Evolutionary conservation across 176 grass and related monocot genomes (phyloP), one percentile per base, ranked within the genome.

Genomic region (Musa troglodytarum): DNA sequence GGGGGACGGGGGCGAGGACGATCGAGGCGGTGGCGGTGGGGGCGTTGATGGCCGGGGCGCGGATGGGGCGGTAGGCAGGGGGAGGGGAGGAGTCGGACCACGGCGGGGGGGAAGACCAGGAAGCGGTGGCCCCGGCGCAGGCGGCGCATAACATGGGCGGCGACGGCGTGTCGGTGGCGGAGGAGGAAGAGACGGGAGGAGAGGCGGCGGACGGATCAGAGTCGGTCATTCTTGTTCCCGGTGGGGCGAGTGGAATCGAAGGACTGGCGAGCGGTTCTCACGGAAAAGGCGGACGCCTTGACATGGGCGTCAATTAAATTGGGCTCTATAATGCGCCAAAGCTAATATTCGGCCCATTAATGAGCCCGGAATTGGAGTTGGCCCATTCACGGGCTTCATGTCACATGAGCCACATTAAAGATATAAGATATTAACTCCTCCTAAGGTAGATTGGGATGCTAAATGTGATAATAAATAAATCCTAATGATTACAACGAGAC

Each of bases 51-150:
- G 94, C 90, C 0, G 90, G 90, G 64, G 81, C 82, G 71, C 86
- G 88, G 75, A 93, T 98, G 61, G 94, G 94, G 80, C 94, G 94
- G 90, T 98, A 98, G n/a, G 88, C 90, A 8, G 94, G 90, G 14
- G 94, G 94, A 74, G 84, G 86, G 29, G 90, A 93, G 17, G 83
- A 77, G 70, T 68, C 78, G 5, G 88, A 77, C 88, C 90, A 99
- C 25, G 81, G 57, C n/a, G 74, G 49, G 0, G 59, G 59, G 20
- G 59, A 63, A 1, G 61, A 25, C 10, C n/a, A 1, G 34, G 59
- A 50, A 21, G 43, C n/a, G 6, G 28, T 65, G 11, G 86, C 1
- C 43, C 70, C 54, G 77, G 83, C n/a, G 63, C 21, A n/a, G 84
- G 86, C 59, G 75, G 23, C 2, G 86, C n/a, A 87, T 77, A 11